These are phyloP conservation scores for Gossypium laxum DNA, from an alignment of 441 rosid species.

Conservation along the genomic window DNA sequence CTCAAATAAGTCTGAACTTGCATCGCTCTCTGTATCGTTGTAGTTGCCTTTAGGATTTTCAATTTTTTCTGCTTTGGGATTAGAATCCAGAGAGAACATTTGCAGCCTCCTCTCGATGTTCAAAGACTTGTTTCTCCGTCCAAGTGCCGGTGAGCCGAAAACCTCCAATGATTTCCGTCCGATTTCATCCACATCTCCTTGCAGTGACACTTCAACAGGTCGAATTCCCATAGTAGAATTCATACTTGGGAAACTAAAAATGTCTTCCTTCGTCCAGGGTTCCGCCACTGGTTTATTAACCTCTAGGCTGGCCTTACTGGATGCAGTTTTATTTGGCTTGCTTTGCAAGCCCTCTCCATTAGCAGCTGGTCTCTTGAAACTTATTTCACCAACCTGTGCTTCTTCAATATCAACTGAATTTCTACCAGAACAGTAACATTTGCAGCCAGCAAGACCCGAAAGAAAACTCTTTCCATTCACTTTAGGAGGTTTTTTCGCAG, in stretches of 20 bases:
- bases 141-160: constrained; percentile 45
- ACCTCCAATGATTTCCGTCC: constrained; percentile 51
- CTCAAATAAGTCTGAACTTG: constrained; percentile 79
- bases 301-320: constrained; percentile 15
- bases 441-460: constrained; percentile 41
- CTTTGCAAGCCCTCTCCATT: constrained; percentile 18
- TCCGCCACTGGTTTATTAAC: constrained; percentile 3
- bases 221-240: constrained; percentile 19
- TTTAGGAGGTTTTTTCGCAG: constrained; percentile 22
- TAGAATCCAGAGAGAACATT: constrained; percentile 34
- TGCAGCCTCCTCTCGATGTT: constrained; percentile 34
- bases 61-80: constrained; percentile 18
- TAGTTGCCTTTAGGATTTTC: constrained; percentile 2
- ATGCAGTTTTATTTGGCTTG: constrained; percentile 4
- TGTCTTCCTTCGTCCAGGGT: constrained; percentile 20
- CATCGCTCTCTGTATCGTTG: constrained; percentile 49
- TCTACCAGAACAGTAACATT: constrained; percentile 49
- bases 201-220: constrained; percentile 24
- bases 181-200: constrained; percentile 23
- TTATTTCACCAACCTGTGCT: constrained; percentile 29
- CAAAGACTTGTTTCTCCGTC: constrained; percentile 26
- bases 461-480: constrained; percentile 41
- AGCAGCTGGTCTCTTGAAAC: constrained; percentile 30
- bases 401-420: constrained; percentile 42
- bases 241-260: constrained; percentile 22